Base-by-base conservation (phyloP, 139 green algal species). In the Chlorella sp. region DNA sequence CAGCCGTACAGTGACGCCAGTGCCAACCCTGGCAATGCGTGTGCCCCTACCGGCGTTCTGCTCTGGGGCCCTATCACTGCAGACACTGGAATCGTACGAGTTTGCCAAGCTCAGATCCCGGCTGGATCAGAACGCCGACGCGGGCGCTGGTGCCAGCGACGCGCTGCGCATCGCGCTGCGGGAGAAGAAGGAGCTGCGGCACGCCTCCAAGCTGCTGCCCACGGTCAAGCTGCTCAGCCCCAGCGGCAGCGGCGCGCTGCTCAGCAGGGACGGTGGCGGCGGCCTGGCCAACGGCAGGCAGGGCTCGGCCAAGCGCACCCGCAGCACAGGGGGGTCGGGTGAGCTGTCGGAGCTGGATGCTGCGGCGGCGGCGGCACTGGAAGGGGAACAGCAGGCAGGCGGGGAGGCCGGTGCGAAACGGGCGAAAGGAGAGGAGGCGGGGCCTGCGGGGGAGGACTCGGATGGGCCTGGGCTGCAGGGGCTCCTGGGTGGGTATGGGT, bases 181-280 rank as follows among this genome's bases (percentile, higher is more conserved):
- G 69, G 30, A 61, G 14, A 70, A 76, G 35, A 62, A 70, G n/a
- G 35, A 72, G 26, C 29, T 33, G 22, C 20, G 55, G 55, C 55
- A 10, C 17, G 55, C 55, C 24, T 27, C 55, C 20, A 64, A 64
- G 55, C 55, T 64, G 55, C 55, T 64, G 24, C 55, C 55, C 4
- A 20, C 55, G 22, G 55, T 64, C 22, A 27, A 30, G 22, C 14
- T 64, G 55, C 6, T 64, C 4, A 31, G 22, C 20, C 20, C 55
- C 27, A 20, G 27, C 24, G 55, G 55, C 14, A 4, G 22, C 24
- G 55, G 55, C 4, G 55, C 20, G 24, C 14, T 20, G 55, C 55
- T 30, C 14, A 64, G 55, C 24, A 31, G 55, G 55, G 42, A 55
- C 10, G 42, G 42, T 10, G 10, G 10, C 10, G 10, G 10, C 10